These are phyloP conservation scores for Dictyostelium brefeldianum DNA, from an alignment of 78 protist genomes.

Conservation along the genomic window DNA sequence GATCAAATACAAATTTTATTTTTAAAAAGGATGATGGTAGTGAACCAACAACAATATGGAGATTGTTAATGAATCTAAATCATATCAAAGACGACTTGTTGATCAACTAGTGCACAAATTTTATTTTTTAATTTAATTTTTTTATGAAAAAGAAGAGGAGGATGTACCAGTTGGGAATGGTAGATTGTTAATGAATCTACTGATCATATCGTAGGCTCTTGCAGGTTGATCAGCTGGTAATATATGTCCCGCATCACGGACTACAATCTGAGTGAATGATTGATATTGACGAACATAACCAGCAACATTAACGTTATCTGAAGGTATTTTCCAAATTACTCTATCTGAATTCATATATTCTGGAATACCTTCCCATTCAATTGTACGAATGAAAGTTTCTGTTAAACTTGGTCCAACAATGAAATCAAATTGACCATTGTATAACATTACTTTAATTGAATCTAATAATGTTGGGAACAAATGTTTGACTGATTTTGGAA, in stretches of 20 bases:
- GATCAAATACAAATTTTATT: no score
- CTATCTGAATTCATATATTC: conserved; percentile 21
- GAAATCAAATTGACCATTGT: conserved; percentile 86
- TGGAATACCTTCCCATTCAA: conserved; percentile 59
- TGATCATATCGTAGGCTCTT: conserved; percentile 55
- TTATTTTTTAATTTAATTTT: neutral
- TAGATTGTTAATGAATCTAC: conserved; percentile 40
- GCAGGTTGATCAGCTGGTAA: conserved; percentile 84
- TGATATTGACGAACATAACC: conserved; percentile 82
- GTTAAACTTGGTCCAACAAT: conserved; percentile 80
- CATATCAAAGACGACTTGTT: no score
- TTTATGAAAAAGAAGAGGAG: neutral
- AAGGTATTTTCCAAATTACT: conserved; percentile 51
- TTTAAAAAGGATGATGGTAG: no score
- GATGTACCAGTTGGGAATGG: conserved; percentile 21
- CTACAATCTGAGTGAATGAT: conserved; percentile 69
- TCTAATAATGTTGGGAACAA: conserved; percentile 30
- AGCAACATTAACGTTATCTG: conserved; percentile 61
- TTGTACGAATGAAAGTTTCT: conserved; percentile 48
- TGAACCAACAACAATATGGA: no score
- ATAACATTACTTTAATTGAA: conserved; percentile 65
- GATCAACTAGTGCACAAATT: no score
- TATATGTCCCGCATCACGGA: conserved; percentile 90
- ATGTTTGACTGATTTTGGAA: conserved; percentile 39
- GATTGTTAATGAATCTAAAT: no score